These are phyloP conservation scores for Liriodendron chinense DNA, from an alignment of 164 flowering plant genomes.

Conservation along the genomic window DNA sequence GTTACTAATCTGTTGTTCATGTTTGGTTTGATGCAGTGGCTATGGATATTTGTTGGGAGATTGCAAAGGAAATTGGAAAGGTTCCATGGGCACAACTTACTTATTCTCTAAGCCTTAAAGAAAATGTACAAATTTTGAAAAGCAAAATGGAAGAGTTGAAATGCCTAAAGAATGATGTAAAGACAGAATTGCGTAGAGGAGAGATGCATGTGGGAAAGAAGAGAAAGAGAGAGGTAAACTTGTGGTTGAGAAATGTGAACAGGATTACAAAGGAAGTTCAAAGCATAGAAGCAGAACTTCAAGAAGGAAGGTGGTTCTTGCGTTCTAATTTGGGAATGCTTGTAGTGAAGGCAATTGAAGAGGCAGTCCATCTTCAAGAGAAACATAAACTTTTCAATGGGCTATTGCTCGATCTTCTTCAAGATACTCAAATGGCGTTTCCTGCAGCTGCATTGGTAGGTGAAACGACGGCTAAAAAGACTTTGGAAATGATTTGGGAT, in stretches of 20 bases:
- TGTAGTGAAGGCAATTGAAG: neutral
- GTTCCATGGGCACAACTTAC: neutral
- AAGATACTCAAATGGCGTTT: neutral
- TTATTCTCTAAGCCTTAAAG: neutral
- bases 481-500: constrained; percentile 2
- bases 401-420: neutral
- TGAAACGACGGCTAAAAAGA: neutral
- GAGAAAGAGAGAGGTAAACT: neutral
- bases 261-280: neutral
- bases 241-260: constrained; percentile 11
- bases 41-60: neutral
- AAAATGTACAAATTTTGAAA: neutral
- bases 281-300: neutral
- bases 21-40: neutral
- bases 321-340: neutral
- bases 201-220: constrained; percentile 4
- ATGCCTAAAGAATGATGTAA: constrained; percentile 4
- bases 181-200: neutral
- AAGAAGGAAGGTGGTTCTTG: neutral
- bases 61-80: neutral
- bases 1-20: neutral
- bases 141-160: constrained; percentile 8
- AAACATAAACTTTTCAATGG: constrained; percentile 3
- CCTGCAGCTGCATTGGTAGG: constrained; percentile 4
- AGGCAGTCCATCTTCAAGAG: neutral